Base-by-base conservation (phyloP, 2,329 filamentous ascomycete species). In the Mycocentrospora acerina region DNA sequence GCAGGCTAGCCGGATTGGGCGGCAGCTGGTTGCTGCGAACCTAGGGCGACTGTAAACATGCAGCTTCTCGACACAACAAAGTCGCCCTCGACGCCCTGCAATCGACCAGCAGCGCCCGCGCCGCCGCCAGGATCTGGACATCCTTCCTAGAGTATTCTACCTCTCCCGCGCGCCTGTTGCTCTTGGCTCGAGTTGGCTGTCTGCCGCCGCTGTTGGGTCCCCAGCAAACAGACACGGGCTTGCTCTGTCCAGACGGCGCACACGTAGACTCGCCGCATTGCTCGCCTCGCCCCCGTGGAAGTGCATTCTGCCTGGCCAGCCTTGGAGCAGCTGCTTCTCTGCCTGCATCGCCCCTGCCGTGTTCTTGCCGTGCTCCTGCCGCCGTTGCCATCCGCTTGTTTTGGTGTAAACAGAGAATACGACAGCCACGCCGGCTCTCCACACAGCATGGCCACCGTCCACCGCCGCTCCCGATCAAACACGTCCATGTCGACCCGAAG, bases 391-490 rank as follows among this genome's bases (percentile, higher is more conserved):
- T 32, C 40, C 29, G 46, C 45, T 62, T 65, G 59, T 62, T 64
- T 60, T 53, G 58, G 55, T 59, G 53, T 60, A 66, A 64, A 65
- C 61, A 64, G 29, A 48, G 30, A 32, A 37, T 42, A 42, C 32
- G 38, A 35, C 41, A 44, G 42, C 42, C 42, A 40, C 42, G 32
- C 37, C 48, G 45, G 43, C 47, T 42, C n/a, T n/a, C n/a, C 32
- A 26, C 48, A 37, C 44, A 44, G 53, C 44, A 62, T 70, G 66
- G 54, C 65, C 53, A 39, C 53, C 52, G 34, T 69, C 62, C 60
- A 62, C 52, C 56, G 57, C 42, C 68, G 72, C 32, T 73, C 73
- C 37, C 65, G 71, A 19, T 73, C 71, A 16, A 73, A 69, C 48
- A 73, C 71, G 10, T 71, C 71, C 32, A 65, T 65, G 39, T 71